Evolutionary conservation across 345 rosid genomes (phyloP), one percentile per base, ranked within the genome.

Genomic region (Pugionium dolabratum): DNA sequence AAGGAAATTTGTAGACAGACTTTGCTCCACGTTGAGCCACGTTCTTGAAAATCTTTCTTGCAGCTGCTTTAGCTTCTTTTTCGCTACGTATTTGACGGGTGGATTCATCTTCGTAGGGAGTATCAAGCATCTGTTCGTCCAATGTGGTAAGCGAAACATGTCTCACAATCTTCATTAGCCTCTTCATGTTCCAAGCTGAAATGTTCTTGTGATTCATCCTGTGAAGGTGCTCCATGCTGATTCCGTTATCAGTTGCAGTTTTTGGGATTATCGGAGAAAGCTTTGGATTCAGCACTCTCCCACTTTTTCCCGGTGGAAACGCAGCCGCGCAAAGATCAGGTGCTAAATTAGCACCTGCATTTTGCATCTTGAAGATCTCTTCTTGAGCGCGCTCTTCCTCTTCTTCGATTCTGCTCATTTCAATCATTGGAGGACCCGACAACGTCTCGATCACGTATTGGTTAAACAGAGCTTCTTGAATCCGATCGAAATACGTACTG

Each of bases 111-210:
- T 81, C 93, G 5, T 7, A 59, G 18, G 72, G 29, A 1, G 57
- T 44, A n/a, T 75, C 79, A 10, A 78, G 72, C 29, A 84, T 62
- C 37, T 88, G 96, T 61, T 94, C 99, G 27, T 87, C 96, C 75
- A 94, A 61, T 18, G 99, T 94, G 2, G 95, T 71, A 34, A 94
- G 72, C 0, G 89, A 73, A 6, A 89, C 99, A 2, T 81, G 72
- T 64, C 88, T 76, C 5, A 94, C 97, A 44, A 94, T 83, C 30
- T 87, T 94, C 81, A 94, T 79, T 80, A 94, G 72, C 62, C 95
- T 85, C 83, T 94, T 94, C 99, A 94, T 94, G 53, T 85, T 90
- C 99, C 99, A 94, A 11, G 99, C 99, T 0, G 97, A 94, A 5
- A 94, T 56, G 30, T 94, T 94, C 84, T 81, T 83, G 7, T 74